phyloP scores from a whole-genome alignment of 208 protist genomes.

The Leishmania guyanensis region DNA sequence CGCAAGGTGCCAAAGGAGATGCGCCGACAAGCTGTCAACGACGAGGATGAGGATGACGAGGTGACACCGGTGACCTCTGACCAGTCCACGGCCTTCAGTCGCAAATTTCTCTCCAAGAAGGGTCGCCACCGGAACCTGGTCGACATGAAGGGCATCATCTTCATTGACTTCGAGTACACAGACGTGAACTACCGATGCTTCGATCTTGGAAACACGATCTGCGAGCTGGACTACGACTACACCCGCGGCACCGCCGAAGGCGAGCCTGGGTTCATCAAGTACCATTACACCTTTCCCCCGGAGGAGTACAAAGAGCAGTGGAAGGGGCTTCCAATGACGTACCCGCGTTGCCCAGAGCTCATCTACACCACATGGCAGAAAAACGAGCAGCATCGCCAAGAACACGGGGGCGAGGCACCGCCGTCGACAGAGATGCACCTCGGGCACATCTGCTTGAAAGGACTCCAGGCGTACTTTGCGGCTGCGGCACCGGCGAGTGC shows the following conservation, averaged over 20 bases:
- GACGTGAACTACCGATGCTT: conserved; percentile 86
- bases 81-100: conserved; percentile 53
- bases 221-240: conserved; percentile 89
- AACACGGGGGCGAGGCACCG: conserved; percentile 8
- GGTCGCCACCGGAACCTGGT: conserved; percentile 74
- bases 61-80: conserved; percentile 46
- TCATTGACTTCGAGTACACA: conserved; percentile 90
- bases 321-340: conserved; percentile 56
- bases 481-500: background rate
- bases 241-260: conserved; percentile 66
- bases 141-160: conserved; percentile 69
- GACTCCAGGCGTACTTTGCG: conserved; percentile 39
- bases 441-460: conserved; percentile 37
- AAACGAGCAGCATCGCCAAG: conserved; percentile 8
- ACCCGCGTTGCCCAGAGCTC: conserved; percentile 74
- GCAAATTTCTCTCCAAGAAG: conserved; percentile 67
- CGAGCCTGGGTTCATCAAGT: conserved; percentile 83
- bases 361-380: conserved; percentile 65
- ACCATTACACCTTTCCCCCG: conserved; percentile 63
- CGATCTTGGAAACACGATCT: conserved; percentile 85
- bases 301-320: conserved; percentile 46
- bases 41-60: conserved; percentile 48
- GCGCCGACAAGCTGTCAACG: conserved; percentile 17
- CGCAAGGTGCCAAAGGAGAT: conserved; percentile 48
- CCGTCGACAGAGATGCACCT: conserved; percentile 20